Conservation (phyloP, 2,329 filamentous ascomycete genomes). For the Calonectria naviculata region DNA sequence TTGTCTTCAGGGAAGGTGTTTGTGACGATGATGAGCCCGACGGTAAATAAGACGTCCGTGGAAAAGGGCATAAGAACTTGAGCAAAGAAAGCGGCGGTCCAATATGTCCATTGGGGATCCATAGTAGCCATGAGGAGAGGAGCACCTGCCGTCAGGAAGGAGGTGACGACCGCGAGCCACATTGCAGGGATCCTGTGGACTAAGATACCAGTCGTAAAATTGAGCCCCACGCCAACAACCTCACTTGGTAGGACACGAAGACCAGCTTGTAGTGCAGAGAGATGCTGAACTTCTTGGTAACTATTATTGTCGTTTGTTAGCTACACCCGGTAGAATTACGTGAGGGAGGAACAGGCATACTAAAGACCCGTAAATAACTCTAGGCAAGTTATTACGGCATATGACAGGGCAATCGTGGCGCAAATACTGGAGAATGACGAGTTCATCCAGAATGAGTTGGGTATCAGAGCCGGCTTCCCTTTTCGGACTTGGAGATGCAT, state of each 20-base stretch:
- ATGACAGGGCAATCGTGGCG: constrained; percentile 58
- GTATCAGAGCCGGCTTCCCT: constrained; percentile 65
- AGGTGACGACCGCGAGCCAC: constrained; percentile 52
- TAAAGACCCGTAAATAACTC: constrained; percentile 60
- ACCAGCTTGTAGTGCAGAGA: constrained; percentile 57
- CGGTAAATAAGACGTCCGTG: constrained; percentile 61
- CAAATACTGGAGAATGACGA: constrained; percentile 66
- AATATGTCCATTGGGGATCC: constrained; percentile 61
- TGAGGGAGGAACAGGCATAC: too few species aligned
- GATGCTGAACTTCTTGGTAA: constrained; percentile 62
- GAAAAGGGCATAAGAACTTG: constrained; percentile 52
- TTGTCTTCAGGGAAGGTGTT: constrained; percentile 63
- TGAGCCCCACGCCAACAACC: constrained; percentile 53
- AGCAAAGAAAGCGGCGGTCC: constrained; percentile 58
- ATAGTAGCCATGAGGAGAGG: constrained; percentile 67
- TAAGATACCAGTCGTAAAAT: constrained; percentile 56
- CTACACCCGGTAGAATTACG: too few species aligned
- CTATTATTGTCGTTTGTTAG: constrained; percentile 35
- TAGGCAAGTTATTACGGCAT: constrained; percentile 55
- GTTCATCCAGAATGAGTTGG: constrained; percentile 69
- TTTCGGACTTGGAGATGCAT: constrained; percentile 59
- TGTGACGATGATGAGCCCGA: constrained; percentile 64
- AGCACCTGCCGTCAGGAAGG: constrained; percentile 54
- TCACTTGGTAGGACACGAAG: constrained; percentile 58
- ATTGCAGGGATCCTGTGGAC: constrained; percentile 54